Conservation (phyloP, 371 early-diverging fungal species). For the Mortierella sp. region DNA sequence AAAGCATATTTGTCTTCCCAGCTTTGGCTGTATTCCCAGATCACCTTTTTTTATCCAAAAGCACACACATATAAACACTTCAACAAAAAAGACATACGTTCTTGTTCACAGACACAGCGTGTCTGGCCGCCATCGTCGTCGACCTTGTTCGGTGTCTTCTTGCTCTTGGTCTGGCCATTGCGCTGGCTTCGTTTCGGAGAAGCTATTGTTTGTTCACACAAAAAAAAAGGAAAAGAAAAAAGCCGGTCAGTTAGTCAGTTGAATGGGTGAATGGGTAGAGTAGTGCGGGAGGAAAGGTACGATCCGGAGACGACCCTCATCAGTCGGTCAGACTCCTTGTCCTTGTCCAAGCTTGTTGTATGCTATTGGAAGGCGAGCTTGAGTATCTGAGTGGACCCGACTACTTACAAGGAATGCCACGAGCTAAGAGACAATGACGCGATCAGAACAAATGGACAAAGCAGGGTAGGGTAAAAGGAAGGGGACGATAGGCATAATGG, state of each 20-base stretch:
- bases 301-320: not conserved
- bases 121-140: conserved; percentile 77
- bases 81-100: conserved; percentile 62
- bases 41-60: not conserved
- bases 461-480: not conserved
- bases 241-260: not conserved
- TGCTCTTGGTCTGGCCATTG: conserved; percentile 23
- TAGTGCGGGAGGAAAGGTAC: not conserved
- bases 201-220: conserved; percentile 10
- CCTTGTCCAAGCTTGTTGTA: not conserved
- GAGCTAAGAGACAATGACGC: conserved; percentile 13
- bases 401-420: conserved; percentile 32
- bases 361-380: not conserved
- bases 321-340: not conserved
- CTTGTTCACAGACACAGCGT: conserved; percentile 82
- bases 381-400: not conserved
- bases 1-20: not conserved
- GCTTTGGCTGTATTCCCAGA: conserved; percentile 1
- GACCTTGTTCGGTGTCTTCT: conserved; percentile 29
- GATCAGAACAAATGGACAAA: not conserved
- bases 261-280: not conserved
- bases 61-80: not conserved
- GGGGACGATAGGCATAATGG: not conserved
- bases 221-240: not conserved
- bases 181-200: conserved; percentile 39